A percentile compares a stretch with the other conserved stretches of the same genome.
These are phyloP conservation scores for Staphylotrichum longicolle DNA, from an alignment of 495 filamentous ascomycete species.

Conservation along the genomic window DNA sequence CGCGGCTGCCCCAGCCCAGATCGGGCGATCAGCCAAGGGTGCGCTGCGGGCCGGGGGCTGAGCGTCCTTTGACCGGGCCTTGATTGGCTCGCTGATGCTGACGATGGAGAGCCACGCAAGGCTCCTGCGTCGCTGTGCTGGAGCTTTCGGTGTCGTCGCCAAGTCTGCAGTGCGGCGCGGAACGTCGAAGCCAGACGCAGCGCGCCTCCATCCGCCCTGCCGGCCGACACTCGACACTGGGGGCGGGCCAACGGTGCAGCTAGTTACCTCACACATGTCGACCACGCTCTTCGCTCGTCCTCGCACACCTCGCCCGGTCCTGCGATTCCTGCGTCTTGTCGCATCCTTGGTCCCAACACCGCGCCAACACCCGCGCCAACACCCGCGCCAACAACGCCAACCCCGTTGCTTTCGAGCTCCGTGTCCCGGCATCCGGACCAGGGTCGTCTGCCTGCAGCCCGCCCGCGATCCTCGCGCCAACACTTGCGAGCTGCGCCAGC, in stretches of 20 bases:
- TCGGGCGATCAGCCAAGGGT: constrained; percentile 27
- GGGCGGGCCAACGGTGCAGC: constrained; percentile 17
- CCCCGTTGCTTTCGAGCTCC: not conserved
- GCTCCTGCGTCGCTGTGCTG: constrained; percentile 11
- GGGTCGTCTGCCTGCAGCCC: constrained; percentile 17
- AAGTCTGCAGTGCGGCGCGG: constrained; percentile 27
- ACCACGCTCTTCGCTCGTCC: not conserved
- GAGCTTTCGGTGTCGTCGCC: constrained; percentile 19
- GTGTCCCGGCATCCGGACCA: constrained; percentile 2
- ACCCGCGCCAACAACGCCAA: not conserved
- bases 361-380: not conserved
- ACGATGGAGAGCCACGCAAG: constrained; percentile 14
- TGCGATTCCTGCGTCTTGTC: not conserved
- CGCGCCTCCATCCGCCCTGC: not conserved
- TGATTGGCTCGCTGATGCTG: constrained; percentile 23
- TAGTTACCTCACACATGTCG: constrained; percentile 9
- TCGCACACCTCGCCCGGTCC: not conserved
- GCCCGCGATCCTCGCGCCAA: constrained; percentile 23
- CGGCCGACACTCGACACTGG: constrained; percentile 17
- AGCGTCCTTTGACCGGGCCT: constrained; percentile 10
- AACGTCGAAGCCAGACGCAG: not conserved
- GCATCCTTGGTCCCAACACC: not conserved
- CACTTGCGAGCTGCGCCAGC: constrained; percentile 17
- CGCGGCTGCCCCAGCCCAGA: constrained; percentile 12
- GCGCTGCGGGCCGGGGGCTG: constrained; percentile 21